Conservation (phyloP, 495 filamentous ascomycete species). For the Aspergillus ellipticus region DNA sequence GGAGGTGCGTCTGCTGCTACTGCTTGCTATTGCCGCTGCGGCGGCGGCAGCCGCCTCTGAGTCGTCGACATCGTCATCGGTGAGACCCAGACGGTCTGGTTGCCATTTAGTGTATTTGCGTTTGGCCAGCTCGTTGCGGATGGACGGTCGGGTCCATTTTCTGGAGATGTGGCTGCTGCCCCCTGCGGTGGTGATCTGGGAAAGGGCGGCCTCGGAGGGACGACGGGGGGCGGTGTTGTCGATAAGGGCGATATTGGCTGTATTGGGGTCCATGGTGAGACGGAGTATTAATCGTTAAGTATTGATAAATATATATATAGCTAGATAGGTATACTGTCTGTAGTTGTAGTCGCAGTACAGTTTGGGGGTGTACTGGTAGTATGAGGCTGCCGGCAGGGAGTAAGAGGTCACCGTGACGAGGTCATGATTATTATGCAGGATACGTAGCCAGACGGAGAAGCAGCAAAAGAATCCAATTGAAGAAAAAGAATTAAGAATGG, state of each 20-base stretch:
- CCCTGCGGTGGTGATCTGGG: slow-evolving; percentile 18
- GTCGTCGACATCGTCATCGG: slow-evolving; percentile 22
- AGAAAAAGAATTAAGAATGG: not conserved
- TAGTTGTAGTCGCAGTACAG: too few relatives aligned
- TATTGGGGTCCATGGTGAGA: slow-evolving; percentile 21
- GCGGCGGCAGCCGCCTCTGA: slow-evolving; percentile 1
- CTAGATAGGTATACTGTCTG: too few relatives aligned
- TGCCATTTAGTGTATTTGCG: slow-evolving; percentile 65
- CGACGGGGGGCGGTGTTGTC: slow-evolving; percentile 39
- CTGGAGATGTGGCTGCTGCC: slow-evolving; percentile 21
- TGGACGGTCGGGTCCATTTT: slow-evolving; percentile 32
- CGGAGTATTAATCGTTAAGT: not conserved
- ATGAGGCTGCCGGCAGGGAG: too few relatives aligned
- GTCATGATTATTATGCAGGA: too few relatives aligned
- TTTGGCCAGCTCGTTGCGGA: slow-evolving; percentile 47
- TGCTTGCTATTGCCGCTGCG: not conserved
- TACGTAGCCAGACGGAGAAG: too few relatives aligned
- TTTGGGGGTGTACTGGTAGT: too few relatives aligned
- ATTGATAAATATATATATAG: not conserved
- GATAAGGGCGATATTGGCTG: slow-evolving; percentile 30
- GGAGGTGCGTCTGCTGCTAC: not conserved
- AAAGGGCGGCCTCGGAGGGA: slow-evolving; percentile 21
- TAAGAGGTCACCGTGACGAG: too few relatives aligned
- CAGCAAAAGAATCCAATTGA: too few relatives aligned
- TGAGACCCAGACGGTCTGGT: slow-evolving; percentile 40